Evolutionary conservation across 345 rosid species (phyloP), one percentile per base, ranked within the genome.

Genomic region (Reutealis trisperma): DNA sequence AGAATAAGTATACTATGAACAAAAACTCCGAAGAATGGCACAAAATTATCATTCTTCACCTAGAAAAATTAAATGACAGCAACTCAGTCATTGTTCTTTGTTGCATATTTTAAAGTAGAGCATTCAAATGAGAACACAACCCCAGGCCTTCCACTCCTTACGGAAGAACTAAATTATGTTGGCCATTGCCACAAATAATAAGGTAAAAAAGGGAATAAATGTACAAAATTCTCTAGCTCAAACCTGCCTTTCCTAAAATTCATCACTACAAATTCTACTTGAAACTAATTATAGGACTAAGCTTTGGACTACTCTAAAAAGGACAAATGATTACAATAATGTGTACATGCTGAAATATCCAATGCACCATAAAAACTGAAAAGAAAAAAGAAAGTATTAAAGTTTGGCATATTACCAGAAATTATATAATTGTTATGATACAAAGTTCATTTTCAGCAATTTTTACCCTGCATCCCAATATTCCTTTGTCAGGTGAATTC

Each of bases 391-490:
- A 75, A 71, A 37, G 18, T 32, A 47, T 47, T 47, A 25, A 77
- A 66, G 74, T 69, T 76, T 73, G 62, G 60, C 75, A 74, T 49
- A 74, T 77, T 74, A 72, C 73, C 79, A 74, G 15, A 47, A 78
- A 67, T 57, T 73, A 78, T 76, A 81, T 63, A 63, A 70, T 57
- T 76, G 70, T 79, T 78, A 85, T 82, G 74, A 84, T 84, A 87
- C 90, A 87, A 77, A 77, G 75, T 84, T 75, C 81, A 52, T 68
- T 79, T 79, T 63, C 55, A 22, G 75, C 65, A 47, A 25, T 73
- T 74, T 70, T 82, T 80, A 84, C 79, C 87, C 82, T 72, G 74
- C 72, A 82, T 78, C 55, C 75, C 73, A 78, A 76, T 62, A 63
- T 77, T 59, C 70, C 71, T 58, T 51, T 77, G 73, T 63, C 59